Evolutionary conservation across 2,329 filamentous ascomycete genomes (phyloP), one percentile per base, ranked within the genome.

Genomic region (Colletotrichum abscissum): DNA sequence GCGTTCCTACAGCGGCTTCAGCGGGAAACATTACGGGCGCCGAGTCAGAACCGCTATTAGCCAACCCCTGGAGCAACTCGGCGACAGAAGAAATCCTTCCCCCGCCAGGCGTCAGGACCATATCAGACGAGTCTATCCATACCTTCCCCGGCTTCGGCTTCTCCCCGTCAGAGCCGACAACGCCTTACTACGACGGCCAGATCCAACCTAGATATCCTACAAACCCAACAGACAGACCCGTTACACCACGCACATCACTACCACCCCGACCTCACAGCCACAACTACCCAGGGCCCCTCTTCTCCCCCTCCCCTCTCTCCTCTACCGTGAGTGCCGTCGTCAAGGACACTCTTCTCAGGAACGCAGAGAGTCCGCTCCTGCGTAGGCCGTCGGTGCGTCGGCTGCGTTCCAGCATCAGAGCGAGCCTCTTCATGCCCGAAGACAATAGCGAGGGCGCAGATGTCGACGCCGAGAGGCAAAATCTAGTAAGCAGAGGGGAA

Each of bases 221-320:
- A 22, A 74, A 56, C 46, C 42, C 42, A 8, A 49, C 42, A 49
- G 67, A 69, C 58, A 67, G 69, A 56, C 74, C 75, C 2, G 67
- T 75, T 19, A 76, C 76, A 4, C 78, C 78, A 9, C 76, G 71
- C 14, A 38, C 67, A 24, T 62, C 35, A 58, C 30, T 67, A 30
- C 72, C 42, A 38, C 78, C 16, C 69, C 74, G 35, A 79, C 80
- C 79, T 14, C 81, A 83, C 55, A 81, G 80, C 58, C 82, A 83
- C 30, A 82, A 84, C 62, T 84, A 81, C 74, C 81, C 85, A 33
- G 86, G 86, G 38, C 84, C 86, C 2, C 86, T 91, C 49, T 89
- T 90, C 73, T 91, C 89, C 3, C 89, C 89, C 12, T 91, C 89
- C 0, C 89, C 89, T 0, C 84, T 91, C 42, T 90, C 89, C 1